Conservation (phyloP, 2,329 filamentous ascomycete species). For the Ceratocystis cubensis region DNA sequence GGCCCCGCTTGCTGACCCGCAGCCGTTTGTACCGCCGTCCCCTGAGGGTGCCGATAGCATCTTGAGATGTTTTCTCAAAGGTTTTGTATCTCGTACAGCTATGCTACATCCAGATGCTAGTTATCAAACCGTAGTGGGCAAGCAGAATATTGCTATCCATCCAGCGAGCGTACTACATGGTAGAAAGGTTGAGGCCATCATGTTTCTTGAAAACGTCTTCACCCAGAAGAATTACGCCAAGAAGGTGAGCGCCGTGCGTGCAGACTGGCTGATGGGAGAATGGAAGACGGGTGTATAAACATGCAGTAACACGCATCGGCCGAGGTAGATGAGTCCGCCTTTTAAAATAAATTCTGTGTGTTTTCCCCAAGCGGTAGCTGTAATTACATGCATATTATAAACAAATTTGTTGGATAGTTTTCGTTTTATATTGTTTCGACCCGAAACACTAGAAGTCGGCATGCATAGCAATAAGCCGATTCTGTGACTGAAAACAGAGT, state of each 20-base stretch:
- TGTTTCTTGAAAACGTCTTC: constrained; percentile 56
- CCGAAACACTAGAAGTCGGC: background rate
- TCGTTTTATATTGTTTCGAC: background rate
- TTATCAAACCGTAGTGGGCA: constrained; percentile 48
- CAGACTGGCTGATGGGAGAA: constrained; percentile 45
- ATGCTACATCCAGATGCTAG: constrained; percentile 47
- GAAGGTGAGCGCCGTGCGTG: constrained; percentile 50
- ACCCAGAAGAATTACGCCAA: constrained; percentile 55
- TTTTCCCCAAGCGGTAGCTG: background rate
- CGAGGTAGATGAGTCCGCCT: too few relatives aligned
- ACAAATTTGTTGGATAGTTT: background rate
- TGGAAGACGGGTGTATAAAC: constrained; percentile 27
- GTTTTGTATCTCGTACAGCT: constrained; percentile 49
- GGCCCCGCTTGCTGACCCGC: constrained; percentile 37
- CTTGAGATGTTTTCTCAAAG: constrained; percentile 49
- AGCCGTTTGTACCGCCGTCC: constrained; percentile 42
- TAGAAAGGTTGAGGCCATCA: constrained; percentile 51
- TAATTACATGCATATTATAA: background rate
- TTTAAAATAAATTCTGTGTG: too few relatives aligned
- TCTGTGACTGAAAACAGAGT: background rate
- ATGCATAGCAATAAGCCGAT: background rate
- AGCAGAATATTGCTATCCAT: constrained; percentile 49
- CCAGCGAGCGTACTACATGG: constrained; percentile 51
- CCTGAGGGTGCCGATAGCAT: constrained; percentile 43
- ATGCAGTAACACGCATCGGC: background rate